Evolutionary conservation across 306 rosid species (phyloP), one percentile per base, ranked within the genome.

Genomic region (Gastrolobium villosum): DNA sequence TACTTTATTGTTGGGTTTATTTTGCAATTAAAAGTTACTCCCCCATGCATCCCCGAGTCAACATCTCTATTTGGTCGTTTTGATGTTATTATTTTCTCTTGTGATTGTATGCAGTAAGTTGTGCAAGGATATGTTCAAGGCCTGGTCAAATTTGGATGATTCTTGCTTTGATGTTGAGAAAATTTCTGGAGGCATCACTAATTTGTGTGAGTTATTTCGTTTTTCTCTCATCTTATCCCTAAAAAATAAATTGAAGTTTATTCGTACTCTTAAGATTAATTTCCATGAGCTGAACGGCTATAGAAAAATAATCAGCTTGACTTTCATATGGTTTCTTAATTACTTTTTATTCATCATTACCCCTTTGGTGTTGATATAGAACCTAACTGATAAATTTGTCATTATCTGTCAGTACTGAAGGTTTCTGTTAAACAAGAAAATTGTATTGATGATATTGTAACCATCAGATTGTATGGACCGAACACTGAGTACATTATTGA

Each of bases 101-200:
- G 67, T 53, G 32, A 62, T 53, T 79, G 44, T 44, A 10, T 49
- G 84, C 90, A 95, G 98, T 68, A 79, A 77, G 69, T 37, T 95
- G 83, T 93, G 93, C 85, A 91, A 93, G 90, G 97, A 93, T 55
- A 83, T 93, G 87, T 91, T 95, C 81, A 75, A 87, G 83, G 65
- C 70, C 10, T 95, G 99, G 99, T 90, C 97, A 35, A 82, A 85
- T 45, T 82, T 95, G 76, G 92, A 82, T 28, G 86, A 79, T 59
- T 95, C 96, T 48, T 50, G 87, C 79, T 95, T 93, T 88, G 32
- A 70, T n/a, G 82, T 95, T 57, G 89, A 88, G 81, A 90, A 82
- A 7, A 90, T 95, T 63, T 89, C 98, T 1, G 99, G 97, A 30
- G 99, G 98, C 77, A 95, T 93, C 70, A 95, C 99, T n/a, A 95